Evolutionary conservation across 176 grass and related monocot species (phyloP), one percentile per base, ranked within the genome.

Genomic region (Juncus effusus): DNA sequence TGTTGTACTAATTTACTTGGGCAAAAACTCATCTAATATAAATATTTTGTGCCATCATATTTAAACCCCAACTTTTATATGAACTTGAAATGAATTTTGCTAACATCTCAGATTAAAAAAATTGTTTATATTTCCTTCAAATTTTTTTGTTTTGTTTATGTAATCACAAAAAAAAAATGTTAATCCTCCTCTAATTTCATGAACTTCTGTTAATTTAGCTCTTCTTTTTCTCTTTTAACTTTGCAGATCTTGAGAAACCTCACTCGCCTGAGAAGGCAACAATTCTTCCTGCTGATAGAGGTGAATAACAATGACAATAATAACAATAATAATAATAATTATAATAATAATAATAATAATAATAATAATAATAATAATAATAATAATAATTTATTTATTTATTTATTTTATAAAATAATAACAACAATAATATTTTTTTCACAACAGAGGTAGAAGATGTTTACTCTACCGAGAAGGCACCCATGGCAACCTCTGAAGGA

Each of bases 241-340:
- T 3, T 71, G 38, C 6, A 71, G 54, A 71, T 41, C 39, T 13
- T 38, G 65, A 16, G 38, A 55, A 36, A 13, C 36, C 65, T 11
- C 52, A 51, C 49, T 68, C 49, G 8, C 65, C 65, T 4, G 65
- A 68, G 65, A 54, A 68, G 49, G 38, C 6, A 3, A 42, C 61
- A 42, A 64, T 38, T 6, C 37, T 6, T 3, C 19, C 60, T 6
- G 60, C 36, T 6, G 44, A 47, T 9, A 47, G 44, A 47, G 44
- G 44, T 47, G 9, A 47, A 47, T 28, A 28, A 28, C 1, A 28
- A 28, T 28, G 1, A 28, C 1, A 28, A 28, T 28, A 28, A 28
- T 28, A 28, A 28, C 1, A 28, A 28, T 28, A 28, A 28, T 28
- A 28, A 28, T 28, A 28, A 28, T 28, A 28, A 28, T 28, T 1